These are phyloP conservation scores for Haberlea rhodopensis DNA, from an alignment of 257 asterid genomes.

Conservation along the genomic window DNA sequence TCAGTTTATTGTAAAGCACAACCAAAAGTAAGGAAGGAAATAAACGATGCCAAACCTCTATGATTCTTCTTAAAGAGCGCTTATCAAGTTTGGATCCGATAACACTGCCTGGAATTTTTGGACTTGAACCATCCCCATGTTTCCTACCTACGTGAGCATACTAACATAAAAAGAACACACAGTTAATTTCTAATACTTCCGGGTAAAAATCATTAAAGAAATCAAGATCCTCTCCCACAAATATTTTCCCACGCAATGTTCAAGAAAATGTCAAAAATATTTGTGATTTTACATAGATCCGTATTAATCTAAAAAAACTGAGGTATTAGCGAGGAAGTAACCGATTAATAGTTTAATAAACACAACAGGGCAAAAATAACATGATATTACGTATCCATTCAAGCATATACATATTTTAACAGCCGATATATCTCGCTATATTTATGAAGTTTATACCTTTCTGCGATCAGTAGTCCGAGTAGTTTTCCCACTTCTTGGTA, in stretches of 20 bases:
- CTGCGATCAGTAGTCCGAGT: conserved; percentile 37
- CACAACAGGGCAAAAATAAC: too few species aligned
- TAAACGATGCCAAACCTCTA: conserved; percentile 30
- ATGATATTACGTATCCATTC: too few species aligned
- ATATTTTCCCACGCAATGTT: too few species aligned
- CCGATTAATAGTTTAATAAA: too few species aligned
- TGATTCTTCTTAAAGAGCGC: conserved; percentile 35
- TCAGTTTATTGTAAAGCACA: not conserved
- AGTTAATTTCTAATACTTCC: not conserved
- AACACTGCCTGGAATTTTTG: conserved; percentile 14
- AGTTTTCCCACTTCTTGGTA: conserved; percentile 32
- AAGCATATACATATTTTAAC: too few species aligned
- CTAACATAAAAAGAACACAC: conserved; percentile 25
- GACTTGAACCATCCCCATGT: conserved; percentile 20
- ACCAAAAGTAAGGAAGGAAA: not conserved
- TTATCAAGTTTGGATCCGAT: conserved; percentile 25
- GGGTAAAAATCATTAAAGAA: not conserved
- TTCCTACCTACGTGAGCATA: conserved; percentile 38
- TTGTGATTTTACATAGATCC: too few species aligned
- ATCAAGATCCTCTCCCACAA: too few species aligned
- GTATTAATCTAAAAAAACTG: too few species aligned
- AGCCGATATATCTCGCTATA: too few species aligned
- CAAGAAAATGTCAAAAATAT: too few species aligned
- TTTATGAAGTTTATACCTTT: not conserved
- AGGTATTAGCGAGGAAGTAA: too few species aligned